Evolutionary conservation across 2,329 filamentous ascomycete genomes (phyloP).

Genomic region (Fusarium kyushuense): DNA sequence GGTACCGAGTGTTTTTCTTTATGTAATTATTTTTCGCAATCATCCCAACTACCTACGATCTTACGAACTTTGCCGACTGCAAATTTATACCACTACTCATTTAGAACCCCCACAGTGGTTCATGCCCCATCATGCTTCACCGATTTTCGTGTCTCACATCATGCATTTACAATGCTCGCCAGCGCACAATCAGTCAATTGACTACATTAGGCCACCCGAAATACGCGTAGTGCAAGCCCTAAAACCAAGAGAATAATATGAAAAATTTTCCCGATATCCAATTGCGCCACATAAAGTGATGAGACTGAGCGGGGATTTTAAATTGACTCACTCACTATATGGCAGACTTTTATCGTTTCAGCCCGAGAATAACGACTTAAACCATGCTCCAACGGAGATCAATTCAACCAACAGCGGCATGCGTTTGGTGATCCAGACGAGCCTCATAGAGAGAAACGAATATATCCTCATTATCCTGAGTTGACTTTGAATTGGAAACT

Average conservation of each 20-base stretch:
- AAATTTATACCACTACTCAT: constrained; percentile 5
- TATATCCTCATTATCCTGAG: too few relatives aligned
- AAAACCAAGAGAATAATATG: neutral
- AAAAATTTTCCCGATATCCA: too few relatives aligned
- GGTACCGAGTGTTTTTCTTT: neutral
- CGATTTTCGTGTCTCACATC: neutral
- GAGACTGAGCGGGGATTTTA: neutral
- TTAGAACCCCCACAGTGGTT: neutral
- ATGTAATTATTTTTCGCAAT: constrained; percentile 4
- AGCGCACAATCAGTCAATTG: neutral
- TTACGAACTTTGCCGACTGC: neutral
- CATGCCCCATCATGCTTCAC: neutral
- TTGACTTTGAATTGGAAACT: neutral
- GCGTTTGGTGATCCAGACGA: too few relatives aligned
- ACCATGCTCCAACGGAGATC: neutral
- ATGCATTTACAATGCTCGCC: constrained; percentile 2
- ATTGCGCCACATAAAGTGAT: too few relatives aligned
- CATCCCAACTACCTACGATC: constrained; percentile 3
- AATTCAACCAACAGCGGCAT: neutral
- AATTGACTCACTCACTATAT: neutral
- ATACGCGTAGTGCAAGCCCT: neutral
- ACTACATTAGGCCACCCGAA: neutral
- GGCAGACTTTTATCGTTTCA: neutral
- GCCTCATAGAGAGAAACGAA: too few relatives aligned
- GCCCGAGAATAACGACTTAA: neutral